Base-by-base conservation (phyloP, 805 yeast species). In the Ascoidea asiatica region DNA sequence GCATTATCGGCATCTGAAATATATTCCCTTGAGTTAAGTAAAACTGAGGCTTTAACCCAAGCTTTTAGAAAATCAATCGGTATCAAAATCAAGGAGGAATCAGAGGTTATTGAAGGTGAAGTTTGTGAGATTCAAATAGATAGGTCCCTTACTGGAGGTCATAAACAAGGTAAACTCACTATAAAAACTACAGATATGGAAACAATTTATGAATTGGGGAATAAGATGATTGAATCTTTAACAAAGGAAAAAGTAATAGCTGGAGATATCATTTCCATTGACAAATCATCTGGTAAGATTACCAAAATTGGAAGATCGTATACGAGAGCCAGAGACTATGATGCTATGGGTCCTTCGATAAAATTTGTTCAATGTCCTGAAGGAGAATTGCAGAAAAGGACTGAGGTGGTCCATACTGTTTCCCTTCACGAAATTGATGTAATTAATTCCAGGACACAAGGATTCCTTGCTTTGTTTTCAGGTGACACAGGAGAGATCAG, bases 401-500 rank as follows among this genome's bases (percentile, higher is more conserved):
- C 86, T 59, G 94, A 88, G 58, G 95, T 88, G 35, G 95, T 89
- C 35, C 99, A 92, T 65, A 94, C 96, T 1, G 97, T 92, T n/a
- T 86, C 97, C 1, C 70, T 92, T 53, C 97, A 92, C 65, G 99
- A 92, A 64, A 85, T 92, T 54, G 99, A 92, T 65, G 95, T 90
- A 44, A 94, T 94, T 60, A 92, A 92, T 66, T 88, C 97, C 15
- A 80, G 96, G 62, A 89, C 95, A 18, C 98, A 92, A 65, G 99
- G 99, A 23, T 94, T 94, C 56, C 73, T 92, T 58, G 97, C 97
- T 17, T 73, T 92, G 49, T 85, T 92, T 57, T 82, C 95, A 42
- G 96, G 96, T 53, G 92, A 92, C 65, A 94, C 97, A 43, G 99
- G 98, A 53, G 99, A 92, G 67, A 92, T 92, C 54, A 77, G 97